Evolutionary conservation across 306 rosid species (phyloP).

Genomic region (Mucuna pruriens): DNA sequence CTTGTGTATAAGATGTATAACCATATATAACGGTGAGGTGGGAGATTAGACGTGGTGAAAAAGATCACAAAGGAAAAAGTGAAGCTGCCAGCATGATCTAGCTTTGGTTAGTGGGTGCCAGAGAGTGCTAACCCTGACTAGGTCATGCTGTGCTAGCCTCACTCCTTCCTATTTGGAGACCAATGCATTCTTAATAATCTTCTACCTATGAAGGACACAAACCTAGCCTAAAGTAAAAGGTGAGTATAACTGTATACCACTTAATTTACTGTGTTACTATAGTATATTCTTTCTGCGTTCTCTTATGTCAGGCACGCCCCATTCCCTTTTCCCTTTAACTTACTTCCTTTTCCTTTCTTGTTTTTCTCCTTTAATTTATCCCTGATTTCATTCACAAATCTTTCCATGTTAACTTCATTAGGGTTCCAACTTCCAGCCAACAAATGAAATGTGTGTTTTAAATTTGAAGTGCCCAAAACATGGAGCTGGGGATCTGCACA

Average conservation of each 20-base stretch:
- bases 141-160: slow-evolving; percentile 99
- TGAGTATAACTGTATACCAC: neutral
- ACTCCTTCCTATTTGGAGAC: slow-evolving; percentile 89
- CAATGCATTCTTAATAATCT: neutral
- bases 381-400: too few relatives aligned
- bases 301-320: slow-evolving; percentile 49
- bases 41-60: neutral
- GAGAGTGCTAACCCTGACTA: slow-evolving; percentile 64
- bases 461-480: too few relatives aligned
- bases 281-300: slow-evolving; percentile 33
- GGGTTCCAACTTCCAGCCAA: neutral
- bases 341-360: neutral
- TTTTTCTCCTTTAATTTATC: neutral
- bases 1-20: neutral
- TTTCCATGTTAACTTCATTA: neutral
- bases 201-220: neutral
- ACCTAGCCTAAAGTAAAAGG: slow-evolving; percentile 23
- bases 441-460: too few relatives aligned
- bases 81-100: slow-evolving; percentile 99
- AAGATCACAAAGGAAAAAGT: slow-evolving; percentile 80
- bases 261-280: slow-evolving; percentile 12
- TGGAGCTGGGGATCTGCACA: too few relatives aligned
- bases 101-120: slow-evolving; percentile 51
- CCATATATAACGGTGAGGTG: neutral
- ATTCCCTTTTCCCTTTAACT: neutral